Base-by-base conservation (phyloP, 495 filamentous ascomycete species). In the Acidiella bohemica region DNA sequence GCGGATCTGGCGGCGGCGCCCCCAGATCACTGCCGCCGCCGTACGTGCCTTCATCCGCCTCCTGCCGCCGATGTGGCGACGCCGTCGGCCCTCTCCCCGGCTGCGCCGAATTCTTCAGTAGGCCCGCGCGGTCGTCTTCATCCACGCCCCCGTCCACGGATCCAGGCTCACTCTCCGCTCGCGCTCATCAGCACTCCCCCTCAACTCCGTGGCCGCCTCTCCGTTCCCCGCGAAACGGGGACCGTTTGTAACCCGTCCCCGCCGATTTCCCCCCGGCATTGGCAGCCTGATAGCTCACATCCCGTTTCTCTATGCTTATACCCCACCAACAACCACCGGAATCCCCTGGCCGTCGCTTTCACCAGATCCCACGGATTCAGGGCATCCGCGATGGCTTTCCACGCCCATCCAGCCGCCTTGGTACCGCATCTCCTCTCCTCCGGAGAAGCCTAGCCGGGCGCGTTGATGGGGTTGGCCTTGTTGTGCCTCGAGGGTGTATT, bases 361-460 rank as follows among this genome's bases (percentile, higher is more conserved):
- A 86, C 50, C 27, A 93, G 67, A 53, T 94, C 86, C 72, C 83
- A 80, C 14, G 81, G 70, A 53, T 92, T 92, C 62, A 90, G 72
- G 4, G 83, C 76, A 46, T 88, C 76, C 14, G 65, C 51, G 3
- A 88, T 59, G 9, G 81, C 81, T 43, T 62, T 67, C n/a, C 25
- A 72, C 41, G 14, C 81, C 81, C 12, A 72, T 60, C 17, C 65
- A 66, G 4, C 83, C 81, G 13, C 81, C 80, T 41, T 68, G 56
- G 46, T 78, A 78, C 34, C 33, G 36, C 16, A 38, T 42, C 22
- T n/a, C n/a, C n/a, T n/a, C n/a, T n/a, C n/a, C n/a, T n/a, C n/a
- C n/a, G n/a, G n/a, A n/a, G n/a, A n/a, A n/a, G n/a, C n/a, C n/a
- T n/a, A n/a, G n/a, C n/a, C n/a, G n/a, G n/a, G n/a, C n/a, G n/a